phyloP scores from a whole-genome alignment of 352 stramenopile species.

The Aphanomyces astaci region DNA sequence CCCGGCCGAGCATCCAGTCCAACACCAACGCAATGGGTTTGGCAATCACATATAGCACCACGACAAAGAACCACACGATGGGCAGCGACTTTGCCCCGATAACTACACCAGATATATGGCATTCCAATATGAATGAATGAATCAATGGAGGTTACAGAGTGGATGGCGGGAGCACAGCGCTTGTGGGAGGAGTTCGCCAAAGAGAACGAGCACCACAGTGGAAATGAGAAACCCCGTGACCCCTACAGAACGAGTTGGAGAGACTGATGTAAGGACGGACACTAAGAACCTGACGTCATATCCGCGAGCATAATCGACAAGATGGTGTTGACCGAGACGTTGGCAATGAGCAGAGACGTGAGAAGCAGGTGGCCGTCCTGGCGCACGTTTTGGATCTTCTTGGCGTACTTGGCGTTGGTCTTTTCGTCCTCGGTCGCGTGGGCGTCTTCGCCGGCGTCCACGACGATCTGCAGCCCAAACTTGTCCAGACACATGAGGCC shows the following conservation, averaged over 20 bases:
- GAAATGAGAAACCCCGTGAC: conserved; percentile 90
- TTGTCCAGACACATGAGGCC: conserved; percentile 96
- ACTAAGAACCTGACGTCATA: conserved; percentile 57
- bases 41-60: conserved; percentile 86
- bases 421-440: conserved; percentile 50
- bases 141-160: conserved; percentile 31
- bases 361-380: conserved; percentile 94
- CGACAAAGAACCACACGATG: conserved; percentile 90
- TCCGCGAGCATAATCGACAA: conserved; percentile 96
- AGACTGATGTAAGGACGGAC: conserved; percentile 10
- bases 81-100: conserved; percentile 68
- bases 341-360: conserved; percentile 96
- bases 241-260: conserved; percentile 28
- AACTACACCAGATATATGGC: not conserved
- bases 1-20: conserved; percentile 88
- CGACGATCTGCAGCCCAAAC: conserved; percentile 94
- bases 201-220: conserved; percentile 92
- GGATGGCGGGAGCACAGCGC: conserved; percentile 92
- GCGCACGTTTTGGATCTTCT: conserved; percentile 81
- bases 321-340: conserved; percentile 94
- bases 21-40: conserved; percentile 87
- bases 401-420: conserved; percentile 44
- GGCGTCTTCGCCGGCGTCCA: conserved; percentile 77
- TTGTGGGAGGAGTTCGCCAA: conserved; percentile 89
- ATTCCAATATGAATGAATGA: conserved; percentile 27